Conservation (phyloP, 2,329 filamentous ascomycete genomes). For the Shiraia bambusicola region DNA sequence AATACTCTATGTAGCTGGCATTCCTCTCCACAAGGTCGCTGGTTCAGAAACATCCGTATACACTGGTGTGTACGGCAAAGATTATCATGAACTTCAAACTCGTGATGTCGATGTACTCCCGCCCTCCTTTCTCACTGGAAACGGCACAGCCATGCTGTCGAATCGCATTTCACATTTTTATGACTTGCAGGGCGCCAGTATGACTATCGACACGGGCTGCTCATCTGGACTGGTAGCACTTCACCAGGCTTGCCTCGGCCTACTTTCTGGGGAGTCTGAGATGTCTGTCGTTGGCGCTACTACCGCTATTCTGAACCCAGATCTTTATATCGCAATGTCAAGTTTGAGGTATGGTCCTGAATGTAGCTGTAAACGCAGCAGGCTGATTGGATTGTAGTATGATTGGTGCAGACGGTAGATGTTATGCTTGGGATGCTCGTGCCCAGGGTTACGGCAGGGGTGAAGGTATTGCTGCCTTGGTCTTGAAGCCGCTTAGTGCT, state of each 20-base stretch:
- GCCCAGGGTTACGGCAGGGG: slow-evolving; percentile 65
- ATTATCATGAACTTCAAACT: slow-evolving; percentile 4
- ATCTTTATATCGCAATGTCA: no score
- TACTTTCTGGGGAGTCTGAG: slow-evolving; percentile 22
- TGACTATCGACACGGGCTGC: slow-evolving; percentile 28
- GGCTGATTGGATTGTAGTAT: no score
- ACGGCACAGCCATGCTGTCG: slow-evolving; percentile 24
- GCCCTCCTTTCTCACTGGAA: slow-evolving; percentile 11
- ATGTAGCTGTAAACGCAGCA: no score
- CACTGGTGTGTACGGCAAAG: slow-evolving; percentile 6
- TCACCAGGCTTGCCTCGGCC: slow-evolving; percentile 24
- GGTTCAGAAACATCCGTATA: slow-evolving; percentile 15
- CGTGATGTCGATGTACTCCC: slow-evolving; percentile 6
- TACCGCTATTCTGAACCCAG: no score
- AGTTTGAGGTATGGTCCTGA: no score
- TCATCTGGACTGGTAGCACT: slow-evolving; percentile 20
- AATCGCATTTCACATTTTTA: slow-evolving; percentile 24
- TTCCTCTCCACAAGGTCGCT: slow-evolving; percentile 7
- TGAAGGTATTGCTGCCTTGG: slow-evolving; percentile 52
- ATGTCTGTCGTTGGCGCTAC: slow-evolving; percentile 1
- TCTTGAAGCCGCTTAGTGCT: slow-evolving; percentile 19
- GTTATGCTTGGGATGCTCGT: slow-evolving; percentile 46
- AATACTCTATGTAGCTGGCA: slow-evolving; percentile 23
- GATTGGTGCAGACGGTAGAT: slow-evolving; percentile 17
- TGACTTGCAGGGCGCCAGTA: slow-evolving; percentile 18